Conservation (phyloP, 164 flowering plant species). For the Dillenia turbinata region DNA sequence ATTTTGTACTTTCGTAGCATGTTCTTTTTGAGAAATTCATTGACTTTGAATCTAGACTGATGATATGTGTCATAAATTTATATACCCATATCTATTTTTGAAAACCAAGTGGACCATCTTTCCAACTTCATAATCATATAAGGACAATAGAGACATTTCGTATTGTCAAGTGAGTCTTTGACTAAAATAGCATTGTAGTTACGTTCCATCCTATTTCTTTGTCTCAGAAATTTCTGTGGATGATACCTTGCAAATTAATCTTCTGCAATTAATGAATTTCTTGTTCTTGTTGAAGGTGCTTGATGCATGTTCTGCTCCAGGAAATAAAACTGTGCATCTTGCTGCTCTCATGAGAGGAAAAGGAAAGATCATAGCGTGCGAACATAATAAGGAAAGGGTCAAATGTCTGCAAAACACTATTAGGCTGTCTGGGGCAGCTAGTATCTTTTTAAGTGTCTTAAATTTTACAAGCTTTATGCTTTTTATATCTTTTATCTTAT, state of each 20-base stretch:
- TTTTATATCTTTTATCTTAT: conserved; percentile 25
- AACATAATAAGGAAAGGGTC: conserved; percentile 60
- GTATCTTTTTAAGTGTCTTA: conserved; percentile 52
- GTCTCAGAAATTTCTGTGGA: too few relatives aligned
- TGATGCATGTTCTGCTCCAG: conserved; percentile 96
- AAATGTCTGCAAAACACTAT: conserved; percentile 56
- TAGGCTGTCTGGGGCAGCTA: conserved; percentile 71
- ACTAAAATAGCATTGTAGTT: too few relatives aligned
- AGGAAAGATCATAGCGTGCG: conserved; percentile 86
- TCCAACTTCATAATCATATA: too few relatives aligned
- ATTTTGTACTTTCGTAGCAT: too few relatives aligned
- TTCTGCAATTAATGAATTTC: neutral
- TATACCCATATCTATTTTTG: too few relatives aligned
- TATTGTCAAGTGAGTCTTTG: too few relatives aligned
- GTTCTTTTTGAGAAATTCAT: too few relatives aligned
- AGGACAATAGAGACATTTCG: too few relatives aligned
- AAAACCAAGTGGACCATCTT: too few relatives aligned
- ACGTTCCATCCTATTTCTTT: too few relatives aligned
- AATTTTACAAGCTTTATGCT: conserved; percentile 36
- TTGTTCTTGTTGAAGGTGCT: conserved; percentile 61
- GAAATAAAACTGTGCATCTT: conserved; percentile 83
- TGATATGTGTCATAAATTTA: too few relatives aligned
- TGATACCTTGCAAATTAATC: neutral
- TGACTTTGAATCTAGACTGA: too few relatives aligned
- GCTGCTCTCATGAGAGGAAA: conserved; percentile 80